phyloP scores from a whole-genome alignment of 73 alveolate genomes.

The Paramecium bursaria region DNA sequence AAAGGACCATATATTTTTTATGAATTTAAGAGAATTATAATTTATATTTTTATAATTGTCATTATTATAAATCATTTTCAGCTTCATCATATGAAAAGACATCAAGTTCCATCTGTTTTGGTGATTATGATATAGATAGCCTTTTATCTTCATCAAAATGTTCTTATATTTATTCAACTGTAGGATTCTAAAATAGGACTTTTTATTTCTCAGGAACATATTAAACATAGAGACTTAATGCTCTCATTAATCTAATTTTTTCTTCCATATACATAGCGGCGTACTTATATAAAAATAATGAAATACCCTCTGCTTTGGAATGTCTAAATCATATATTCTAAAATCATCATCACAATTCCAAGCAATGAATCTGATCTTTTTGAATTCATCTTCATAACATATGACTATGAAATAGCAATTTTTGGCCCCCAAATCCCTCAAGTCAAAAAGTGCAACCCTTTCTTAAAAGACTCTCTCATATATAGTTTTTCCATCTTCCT shows the following conservation, averaged over 20 bases:
- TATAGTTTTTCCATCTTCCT: background rate
- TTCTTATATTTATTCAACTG: slow-evolving; percentile 8
- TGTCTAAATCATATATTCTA: background rate
- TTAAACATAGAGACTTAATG: background rate
- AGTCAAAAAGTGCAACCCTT: no score
- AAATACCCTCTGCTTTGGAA: background rate
- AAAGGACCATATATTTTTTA: no score
- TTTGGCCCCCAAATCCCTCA: background rate
- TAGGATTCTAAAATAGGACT: background rate
- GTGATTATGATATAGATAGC: slow-evolving; percentile 9
- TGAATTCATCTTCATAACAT: background rate
- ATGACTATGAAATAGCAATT: background rate
- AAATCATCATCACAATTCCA: slow-evolving; percentile 22
- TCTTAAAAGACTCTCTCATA: background rate
- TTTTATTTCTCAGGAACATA: background rate
- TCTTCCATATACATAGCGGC: background rate
- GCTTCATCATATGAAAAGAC: no score
- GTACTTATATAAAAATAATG: background rate
- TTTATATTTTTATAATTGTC: no score
- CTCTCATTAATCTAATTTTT: slow-evolving; percentile 5
- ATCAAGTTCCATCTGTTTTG: no score
- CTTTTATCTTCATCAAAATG: slow-evolving; percentile 35
- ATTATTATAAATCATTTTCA: no score
- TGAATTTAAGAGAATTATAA: no score
- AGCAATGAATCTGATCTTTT: background rate